phyloP scores from a whole-genome alignment of 495 filamentous ascomycete species.

The Lasiosphaeris hirsuta region DNA sequence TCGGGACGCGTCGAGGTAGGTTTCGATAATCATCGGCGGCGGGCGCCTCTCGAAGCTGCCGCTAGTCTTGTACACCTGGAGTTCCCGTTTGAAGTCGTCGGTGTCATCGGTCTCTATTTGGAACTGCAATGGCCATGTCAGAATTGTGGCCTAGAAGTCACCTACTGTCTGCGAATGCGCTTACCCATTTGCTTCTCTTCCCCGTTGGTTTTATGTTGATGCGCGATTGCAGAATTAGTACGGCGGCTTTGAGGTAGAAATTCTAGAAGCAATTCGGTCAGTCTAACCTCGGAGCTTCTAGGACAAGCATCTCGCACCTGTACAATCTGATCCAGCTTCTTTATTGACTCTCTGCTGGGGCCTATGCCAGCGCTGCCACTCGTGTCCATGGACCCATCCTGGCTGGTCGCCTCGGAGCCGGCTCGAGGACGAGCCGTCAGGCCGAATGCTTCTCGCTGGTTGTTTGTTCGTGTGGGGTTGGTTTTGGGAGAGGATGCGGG shows the following conservation, averaged over 20 bases:
- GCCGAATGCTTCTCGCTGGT: slow-evolving; percentile 59
- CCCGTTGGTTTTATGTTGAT: slow-evolving; percentile 63
- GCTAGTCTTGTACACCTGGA: slow-evolving; percentile 72
- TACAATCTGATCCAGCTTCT: slow-evolving; percentile 85
- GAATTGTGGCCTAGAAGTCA: background rate
- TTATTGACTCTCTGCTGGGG: slow-evolving; percentile 57
- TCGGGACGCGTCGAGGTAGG: slow-evolving; percentile 76
- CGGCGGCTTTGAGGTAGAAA: slow-evolving; percentile 83
- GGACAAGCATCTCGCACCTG: slow-evolving; percentile 56
- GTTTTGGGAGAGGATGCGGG: slow-evolving; percentile 64
- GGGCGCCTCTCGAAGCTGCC: slow-evolving; percentile 75
- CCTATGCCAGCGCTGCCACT: slow-evolving; percentile 45
- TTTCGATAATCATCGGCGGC: slow-evolving; percentile 85
- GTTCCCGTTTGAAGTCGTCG: slow-evolving; percentile 74
- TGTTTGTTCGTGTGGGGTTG: slow-evolving; percentile 67
- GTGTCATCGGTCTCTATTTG: slow-evolving; percentile 92
- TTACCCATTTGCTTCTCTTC: slow-evolving; percentile 90
- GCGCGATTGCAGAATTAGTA: slow-evolving; percentile 78
- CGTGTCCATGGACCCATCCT: slow-evolving; percentile 36
- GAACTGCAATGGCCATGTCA: slow-evolving; percentile 56
- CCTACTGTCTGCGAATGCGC: slow-evolving; percentile 23
- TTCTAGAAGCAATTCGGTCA: slow-evolving; percentile 56
- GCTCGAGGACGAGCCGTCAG: slow-evolving; percentile 32
- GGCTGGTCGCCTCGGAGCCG: slow-evolving; percentile 35
- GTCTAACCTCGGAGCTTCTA: background rate